Evolutionary conservation across 441 rosid species (phyloP), one percentile per base, ranked within the genome.

Genomic region (Melastoma candidum): DNA sequence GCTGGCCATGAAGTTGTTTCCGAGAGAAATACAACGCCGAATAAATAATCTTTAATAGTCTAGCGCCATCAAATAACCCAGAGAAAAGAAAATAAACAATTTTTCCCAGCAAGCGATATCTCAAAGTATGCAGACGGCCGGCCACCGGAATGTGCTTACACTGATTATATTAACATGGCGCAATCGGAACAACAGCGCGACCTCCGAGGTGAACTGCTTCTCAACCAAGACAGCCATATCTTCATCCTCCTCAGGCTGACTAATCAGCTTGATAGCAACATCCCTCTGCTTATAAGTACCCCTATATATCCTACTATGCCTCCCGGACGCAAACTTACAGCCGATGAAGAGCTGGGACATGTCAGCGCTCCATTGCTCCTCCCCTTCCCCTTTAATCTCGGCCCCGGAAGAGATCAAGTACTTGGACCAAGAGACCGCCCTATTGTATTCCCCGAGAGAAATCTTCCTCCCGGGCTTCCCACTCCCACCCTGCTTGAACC

Each of bases 361-460:
- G 62, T 84, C 88, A 10, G 88, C 93, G 63, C 85, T 78, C 89
- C 94, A 85, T 64, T 72, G 79, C 47, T 64, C 78, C 51, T 80
- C 89, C 45, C 83, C 87, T 47, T 77, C 94, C 39, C 80, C 87
- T 54, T 80, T 85, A 47, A 85, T 85, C 68, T 67, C 84, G 4
- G 77, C 94, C n/a, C 94, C 89, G 2, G 87, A 78, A 26, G 94
- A 78, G 32, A 85, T 87, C 74, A 84, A 57, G 67, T 84, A 84
- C 74, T 84, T 79, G 49, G 93, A 84, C 93, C 93, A 84, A 29
- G 93, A 84, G 54, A 79, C 68, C 3, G 93, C 88, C 52, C 75
- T 76, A 47, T 41, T 76, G 74, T 81, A 84, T 46, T 84, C 93
- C 63, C 86, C 79, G 49, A 84, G 84, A 27, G 86, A 84, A 9